These are phyloP conservation scores for Hericium rajendrae DNA, from an alignment of 768 basidiomycete species.

Conservation along the genomic window DNA sequence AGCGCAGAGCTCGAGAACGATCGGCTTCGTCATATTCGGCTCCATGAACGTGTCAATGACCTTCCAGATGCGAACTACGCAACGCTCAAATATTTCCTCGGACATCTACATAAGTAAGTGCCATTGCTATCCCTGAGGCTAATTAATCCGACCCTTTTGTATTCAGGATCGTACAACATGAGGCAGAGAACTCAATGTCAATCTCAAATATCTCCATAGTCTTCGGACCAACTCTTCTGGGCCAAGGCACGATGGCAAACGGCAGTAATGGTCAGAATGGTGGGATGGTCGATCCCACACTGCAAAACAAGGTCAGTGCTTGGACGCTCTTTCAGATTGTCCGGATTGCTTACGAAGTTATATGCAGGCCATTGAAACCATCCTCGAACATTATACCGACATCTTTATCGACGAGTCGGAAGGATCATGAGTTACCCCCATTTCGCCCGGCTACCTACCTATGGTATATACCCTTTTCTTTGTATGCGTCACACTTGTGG, in stretches of 20 bases:
- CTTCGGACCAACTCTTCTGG: conserved; percentile 95
- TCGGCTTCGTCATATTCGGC: conserved; percentile 84
- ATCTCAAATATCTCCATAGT: conserved; percentile 91
- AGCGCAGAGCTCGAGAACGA: conserved; percentile 82
- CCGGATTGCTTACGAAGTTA: too few relatives aligned
- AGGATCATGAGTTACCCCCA: conserved; percentile 16
- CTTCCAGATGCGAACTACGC: conserved; percentile 98
- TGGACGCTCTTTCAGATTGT: too few relatives aligned
- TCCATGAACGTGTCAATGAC: conserved; percentile 97
- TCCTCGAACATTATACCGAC: conserved; percentile 87
- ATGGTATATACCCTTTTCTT: background rate
- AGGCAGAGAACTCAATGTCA: conserved; percentile 82
- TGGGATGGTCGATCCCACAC: conserved; percentile 58
- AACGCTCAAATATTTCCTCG: conserved; percentile 90
- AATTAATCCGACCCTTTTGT: background rate
- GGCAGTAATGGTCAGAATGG: conserved; percentile 28
- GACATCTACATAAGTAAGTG: conserved; percentile 80
- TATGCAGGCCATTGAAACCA: conserved; percentile 83
- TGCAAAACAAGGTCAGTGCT: conserved; percentile 56
- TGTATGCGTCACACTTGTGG: conserved; percentile 1
- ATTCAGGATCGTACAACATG: conserved; percentile 64
- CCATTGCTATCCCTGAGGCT: background rate
- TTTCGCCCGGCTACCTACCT: conserved; percentile 1
- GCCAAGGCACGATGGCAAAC: conserved; percentile 41
- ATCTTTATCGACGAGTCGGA: conserved; percentile 92